These are phyloP conservation scores for Mycena sanguinolenta DNA, from an alignment of 768 basidiomycete species.

Conservation along the genomic window DNA sequence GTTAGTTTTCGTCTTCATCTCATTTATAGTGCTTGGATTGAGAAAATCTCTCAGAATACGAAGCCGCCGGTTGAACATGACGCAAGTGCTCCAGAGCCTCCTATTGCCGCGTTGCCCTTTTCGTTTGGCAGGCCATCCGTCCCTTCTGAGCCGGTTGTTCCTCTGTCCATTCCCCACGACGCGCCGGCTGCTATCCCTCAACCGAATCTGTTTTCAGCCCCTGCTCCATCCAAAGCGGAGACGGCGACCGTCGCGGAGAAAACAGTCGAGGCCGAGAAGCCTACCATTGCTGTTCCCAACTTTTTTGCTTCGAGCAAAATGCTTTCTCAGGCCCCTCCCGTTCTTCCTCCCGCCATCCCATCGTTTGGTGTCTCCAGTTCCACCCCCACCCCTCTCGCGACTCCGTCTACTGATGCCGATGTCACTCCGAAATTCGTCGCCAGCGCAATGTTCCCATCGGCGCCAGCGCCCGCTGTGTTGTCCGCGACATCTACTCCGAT, in stretches of 20 bases:
- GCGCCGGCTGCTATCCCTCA: slow-evolving; percentile 36
- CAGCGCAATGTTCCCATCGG: slow-evolving; percentile 30
- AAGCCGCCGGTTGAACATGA: slow-evolving; percentile 56
- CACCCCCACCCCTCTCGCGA: slow-evolving; percentile 32
- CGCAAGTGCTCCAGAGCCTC: slow-evolving; percentile 72
- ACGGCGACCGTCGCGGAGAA: slow-evolving; percentile 14
- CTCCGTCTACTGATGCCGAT: slow-evolving; percentile 34
- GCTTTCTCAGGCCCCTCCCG: slow-evolving; percentile 53
- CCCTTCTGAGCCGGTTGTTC: slow-evolving; percentile 23
- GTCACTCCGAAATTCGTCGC: slow-evolving; percentile 26
- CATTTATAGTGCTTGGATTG: slow-evolving; percentile 10
- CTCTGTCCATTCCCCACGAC: slow-evolving; percentile 28
- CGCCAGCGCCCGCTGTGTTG: slow-evolving; percentile 32
- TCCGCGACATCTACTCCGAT: slow-evolving; percentile 43
- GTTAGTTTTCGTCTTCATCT: slow-evolving; percentile 40
- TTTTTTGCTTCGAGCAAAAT: slow-evolving; percentile 72
- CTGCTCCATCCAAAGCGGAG: slow-evolving; percentile 6
- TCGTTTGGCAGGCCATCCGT: slow-evolving; percentile 61
- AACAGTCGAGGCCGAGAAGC: slow-evolving; percentile 10
- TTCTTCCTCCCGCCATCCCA: slow-evolving; percentile 26
- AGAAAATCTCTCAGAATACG: slow-evolving; percentile 27
- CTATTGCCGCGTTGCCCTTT: slow-evolving; percentile 74
- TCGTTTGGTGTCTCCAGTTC: slow-evolving; percentile 43
- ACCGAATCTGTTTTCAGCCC: slow-evolving; percentile 4
- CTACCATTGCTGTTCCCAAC: slow-evolving; percentile 59